Conservation (phyloP, 2,329 filamentous ascomycete species). For the Akanthomyces uredinophilus region DNA sequence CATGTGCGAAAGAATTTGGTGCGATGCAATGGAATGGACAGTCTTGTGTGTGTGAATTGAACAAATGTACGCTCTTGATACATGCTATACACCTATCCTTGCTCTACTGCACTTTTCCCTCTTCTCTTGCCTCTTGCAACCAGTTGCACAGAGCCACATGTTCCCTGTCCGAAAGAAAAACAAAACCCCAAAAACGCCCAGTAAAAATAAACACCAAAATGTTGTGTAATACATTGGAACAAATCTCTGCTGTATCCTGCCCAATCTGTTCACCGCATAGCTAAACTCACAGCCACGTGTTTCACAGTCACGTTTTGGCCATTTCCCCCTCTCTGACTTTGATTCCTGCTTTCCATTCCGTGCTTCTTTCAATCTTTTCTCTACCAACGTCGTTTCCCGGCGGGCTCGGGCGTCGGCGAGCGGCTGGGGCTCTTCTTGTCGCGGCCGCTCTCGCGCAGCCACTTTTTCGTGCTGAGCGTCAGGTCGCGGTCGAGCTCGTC, state of each 20-base stretch:
- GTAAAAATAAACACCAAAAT: neutral
- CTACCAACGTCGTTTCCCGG: conserved; percentile 61
- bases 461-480: conserved; percentile 89
- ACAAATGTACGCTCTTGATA: neutral
- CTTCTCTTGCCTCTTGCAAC: neutral
- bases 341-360: no score
- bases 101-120: neutral
- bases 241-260: neutral
- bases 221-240: neutral
- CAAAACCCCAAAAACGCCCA: neutral
- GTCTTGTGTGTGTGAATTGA: conserved; percentile 2
- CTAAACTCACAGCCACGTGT: no score
- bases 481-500: conserved; percentile 85
- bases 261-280: no score
- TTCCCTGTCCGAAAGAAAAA: neutral
- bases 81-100: neutral
- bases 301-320: no score
- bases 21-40: neutral
- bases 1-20: neutral
- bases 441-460: conserved; percentile 77
- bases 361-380: neutral
- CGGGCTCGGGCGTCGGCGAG: conserved; percentile 82
- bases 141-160: neutral
- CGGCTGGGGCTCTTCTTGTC: conserved; percentile 77
- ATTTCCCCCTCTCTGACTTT: no score